phyloP scores from a whole-genome alignment of 805 yeast genomes.

The Candida namnaoensis region DNA sequence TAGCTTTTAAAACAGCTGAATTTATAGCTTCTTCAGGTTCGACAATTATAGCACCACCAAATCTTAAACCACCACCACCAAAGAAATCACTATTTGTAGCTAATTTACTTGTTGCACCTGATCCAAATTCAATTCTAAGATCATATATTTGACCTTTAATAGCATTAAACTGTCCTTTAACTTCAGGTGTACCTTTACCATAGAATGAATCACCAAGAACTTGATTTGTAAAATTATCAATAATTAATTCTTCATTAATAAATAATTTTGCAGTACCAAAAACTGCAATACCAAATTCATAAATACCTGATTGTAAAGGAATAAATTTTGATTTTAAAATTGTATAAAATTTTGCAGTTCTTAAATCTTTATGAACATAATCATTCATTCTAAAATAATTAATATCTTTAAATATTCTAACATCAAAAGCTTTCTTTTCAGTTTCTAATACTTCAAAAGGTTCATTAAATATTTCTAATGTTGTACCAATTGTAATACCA shows the following conservation, averaged over 20 bases:
- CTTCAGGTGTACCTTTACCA: constrained; percentile 46
- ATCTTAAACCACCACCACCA: constrained; percentile 26
- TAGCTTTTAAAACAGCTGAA: constrained; percentile 37
- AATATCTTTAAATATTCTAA: constrained; percentile 10
- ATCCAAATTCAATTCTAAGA: constrained; percentile 39
- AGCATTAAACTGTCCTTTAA: constrained; percentile 23
- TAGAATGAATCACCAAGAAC: constrained; percentile 41
- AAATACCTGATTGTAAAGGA: constrained; percentile 37
- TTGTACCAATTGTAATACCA: constrained; percentile 15
- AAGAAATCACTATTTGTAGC: constrained; percentile 4
- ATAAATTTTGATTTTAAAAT: constrained; percentile 33
- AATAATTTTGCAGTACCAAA: constrained; percentile 49
- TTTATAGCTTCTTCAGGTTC: constrained; percentile 19
- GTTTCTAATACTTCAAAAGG: constrained; percentile 6
- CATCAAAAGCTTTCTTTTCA: constrained; percentile 21
- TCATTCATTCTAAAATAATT: constrained; percentile 8
- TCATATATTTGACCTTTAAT: constrained; percentile 34
- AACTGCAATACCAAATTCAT: constrained; percentile 42
- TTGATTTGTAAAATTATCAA: constrained; percentile 46
- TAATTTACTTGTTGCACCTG: constrained; percentile 27
- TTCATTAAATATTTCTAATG: constrained; percentile 15
- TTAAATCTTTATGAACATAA: constrained; percentile 11
- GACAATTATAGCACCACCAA: constrained; percentile 19
- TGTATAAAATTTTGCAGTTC: constrained; percentile 26
- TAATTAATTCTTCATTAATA: constrained; percentile 38